Conservation (phyloP, 176 grass and related monocot species). For the Zea luxurians region DNA sequence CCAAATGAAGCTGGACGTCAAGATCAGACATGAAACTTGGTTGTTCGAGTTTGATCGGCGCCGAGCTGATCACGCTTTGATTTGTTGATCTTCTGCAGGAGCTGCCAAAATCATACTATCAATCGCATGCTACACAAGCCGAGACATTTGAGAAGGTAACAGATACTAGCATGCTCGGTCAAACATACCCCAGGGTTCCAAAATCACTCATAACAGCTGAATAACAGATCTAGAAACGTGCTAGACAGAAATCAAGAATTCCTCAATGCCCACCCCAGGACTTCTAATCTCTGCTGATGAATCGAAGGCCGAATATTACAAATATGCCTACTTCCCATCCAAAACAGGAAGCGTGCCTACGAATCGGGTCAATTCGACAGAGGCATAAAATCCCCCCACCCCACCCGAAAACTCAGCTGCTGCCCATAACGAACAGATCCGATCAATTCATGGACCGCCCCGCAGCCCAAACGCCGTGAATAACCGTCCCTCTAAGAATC, state of each 20-base stretch:
- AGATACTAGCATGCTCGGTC: background rate
- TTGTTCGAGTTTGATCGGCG: slow-evolving; percentile 47
- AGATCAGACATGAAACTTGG: slow-evolving; percentile 88
- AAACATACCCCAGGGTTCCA: background rate
- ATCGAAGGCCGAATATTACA: background rate
- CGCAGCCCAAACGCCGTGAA: background rate
- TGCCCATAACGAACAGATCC: background rate
- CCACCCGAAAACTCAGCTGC: background rate
- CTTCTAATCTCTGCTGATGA: background rate
- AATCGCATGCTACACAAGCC: background rate
- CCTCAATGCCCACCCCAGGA: background rate
- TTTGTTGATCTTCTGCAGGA: slow-evolving; percentile 28
- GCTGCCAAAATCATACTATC: slow-evolving; percentile 22
- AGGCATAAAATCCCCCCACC: too few species aligned
- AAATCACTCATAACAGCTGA: background rate
- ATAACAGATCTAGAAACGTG: background rate
- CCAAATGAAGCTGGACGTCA: slow-evolving; percentile 56
- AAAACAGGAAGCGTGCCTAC: background rate
- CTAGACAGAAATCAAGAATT: background rate
- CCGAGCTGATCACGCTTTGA: slow-evolving; percentile 30
- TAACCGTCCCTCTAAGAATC: background rate
- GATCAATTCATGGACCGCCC: background rate
- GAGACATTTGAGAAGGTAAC: background rate
- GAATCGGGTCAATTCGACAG: background rate
- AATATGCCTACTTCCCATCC: too few species aligned